Evolutionary conservation across 2,329 filamentous ascomycete species (phyloP).

Genomic region (Colletotrichum graminicola): DNA sequence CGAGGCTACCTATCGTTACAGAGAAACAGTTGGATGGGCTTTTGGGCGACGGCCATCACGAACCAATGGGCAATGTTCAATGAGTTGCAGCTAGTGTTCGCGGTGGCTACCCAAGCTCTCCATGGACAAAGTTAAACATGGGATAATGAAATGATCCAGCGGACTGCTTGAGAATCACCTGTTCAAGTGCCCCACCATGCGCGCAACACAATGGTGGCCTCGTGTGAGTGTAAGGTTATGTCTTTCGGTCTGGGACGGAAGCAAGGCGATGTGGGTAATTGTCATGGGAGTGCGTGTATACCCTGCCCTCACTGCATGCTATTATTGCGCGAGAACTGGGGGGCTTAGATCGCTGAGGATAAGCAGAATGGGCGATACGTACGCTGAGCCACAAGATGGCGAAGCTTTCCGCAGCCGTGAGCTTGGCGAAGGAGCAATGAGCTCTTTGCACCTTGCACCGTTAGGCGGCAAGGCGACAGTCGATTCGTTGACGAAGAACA

Average conservation of each 20-base stretch:
- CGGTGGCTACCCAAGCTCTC: conserved; percentile 11
- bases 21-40: not conserved
- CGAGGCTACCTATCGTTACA: not conserved
- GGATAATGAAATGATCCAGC: conserved; percentile 16
- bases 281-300: not conserved
- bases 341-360: conserved; percentile 18
- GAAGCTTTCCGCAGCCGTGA: conserved; percentile 7
- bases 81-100: not conserved
- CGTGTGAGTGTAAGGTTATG: not conserved
- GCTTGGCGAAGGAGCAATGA: conserved; percentile 15
- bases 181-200: conserved; percentile 16
- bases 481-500: not conserved
- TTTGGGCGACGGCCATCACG: conserved; percentile 14
- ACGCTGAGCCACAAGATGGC: conserved; percentile 33
- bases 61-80: conserved; percentile 16
- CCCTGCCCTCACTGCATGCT: not conserved
- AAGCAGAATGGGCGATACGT: conserved; percentile 5
- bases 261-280: conserved; percentile 8
- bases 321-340: conserved; percentile 5
- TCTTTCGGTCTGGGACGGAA: not conserved
- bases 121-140: conserved; percentile 19
- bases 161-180: conserved; percentile 17
- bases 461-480: conserved; percentile 4
- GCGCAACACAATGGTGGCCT: conserved; percentile 9
- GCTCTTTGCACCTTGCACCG: not conserved